Evolutionary conservation across 1,139 yeast species (phyloP), one percentile per base, ranked within the genome.

Genomic region (Suhomyces maxii): DNA sequence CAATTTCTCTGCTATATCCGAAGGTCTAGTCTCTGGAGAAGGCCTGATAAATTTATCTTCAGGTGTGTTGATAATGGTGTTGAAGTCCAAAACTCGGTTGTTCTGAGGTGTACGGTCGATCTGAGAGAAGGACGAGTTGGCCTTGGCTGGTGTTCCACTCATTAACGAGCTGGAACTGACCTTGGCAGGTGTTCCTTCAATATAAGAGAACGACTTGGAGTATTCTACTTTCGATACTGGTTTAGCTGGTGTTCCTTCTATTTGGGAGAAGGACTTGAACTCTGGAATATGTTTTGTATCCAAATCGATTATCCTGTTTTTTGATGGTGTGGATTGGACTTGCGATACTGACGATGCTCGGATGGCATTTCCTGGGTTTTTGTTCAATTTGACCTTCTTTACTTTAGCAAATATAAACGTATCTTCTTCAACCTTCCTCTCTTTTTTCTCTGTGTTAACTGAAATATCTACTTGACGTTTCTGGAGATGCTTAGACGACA

Each of bases 381-480:
- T 13, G 3, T 28, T 13, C 4, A 40, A 14, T 34, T 59, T 65
- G 35, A 53, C 40, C 46, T 57, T 59, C 41, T 59, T 61, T 10
- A 67, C 63, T 36, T 67, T 64, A 2, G 67, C 65, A 50, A 70
- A 71, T 9, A 69, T 64, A 26, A 59, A 59, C 13, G 59, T 48
- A 11, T 40, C 37, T 8, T 25, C n/a, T 4, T 45, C 44, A n/a
- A 30, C 23, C 11, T 26, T 14, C 0, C 8, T n/a, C 11, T 46
- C 8, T 35, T 42, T 44, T 10, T 41, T 41, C 12, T 41, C 42
- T 2, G 33, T 8, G 18, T 26, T 28, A 8, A 57, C 46, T 0
- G 76, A 64, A 54, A 78, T 65, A 44, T 78, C 82, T n/a, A 78
- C 76, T 53, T 77, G 78, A 40, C 82, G 58, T 49, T 73, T 71